These are phyloP conservation scores for Fomitopsis pulvina DNA, from an alignment of 768 basidiomycete genomes.

Conservation along the genomic window DNA sequence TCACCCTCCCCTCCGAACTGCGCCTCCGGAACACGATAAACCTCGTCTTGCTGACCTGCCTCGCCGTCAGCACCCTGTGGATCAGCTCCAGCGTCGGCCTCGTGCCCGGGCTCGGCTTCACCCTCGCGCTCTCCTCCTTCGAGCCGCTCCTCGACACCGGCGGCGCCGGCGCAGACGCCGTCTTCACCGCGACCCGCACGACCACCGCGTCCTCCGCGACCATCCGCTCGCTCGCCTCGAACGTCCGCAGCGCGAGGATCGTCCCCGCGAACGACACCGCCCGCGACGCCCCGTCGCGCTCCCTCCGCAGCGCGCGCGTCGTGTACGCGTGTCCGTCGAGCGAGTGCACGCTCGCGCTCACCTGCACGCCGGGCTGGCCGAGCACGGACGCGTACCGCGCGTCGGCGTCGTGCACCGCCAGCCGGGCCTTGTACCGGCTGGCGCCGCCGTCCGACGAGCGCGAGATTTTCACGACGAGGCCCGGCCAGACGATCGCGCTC, in stretches of 20 bases:
- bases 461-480: not conserved
- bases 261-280: conserved; percentile 3
- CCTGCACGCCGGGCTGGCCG: not conserved
- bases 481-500: conserved; percentile 1
- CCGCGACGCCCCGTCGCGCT: conserved; percentile 2
- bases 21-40: conserved; percentile 7
- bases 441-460: not conserved
- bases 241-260: conserved; percentile 2
- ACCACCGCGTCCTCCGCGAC: conserved; percentile 5
- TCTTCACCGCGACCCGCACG: conserved; percentile 3
- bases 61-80: conserved; percentile 4
- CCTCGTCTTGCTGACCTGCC: not conserved
- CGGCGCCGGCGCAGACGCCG: not conserved
- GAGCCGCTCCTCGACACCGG: not conserved
- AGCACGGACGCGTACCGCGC: not conserved
- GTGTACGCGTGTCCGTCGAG: not conserved
- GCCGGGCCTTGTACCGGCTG: not conserved
- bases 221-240: conserved; percentile 2
- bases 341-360: not conserved
- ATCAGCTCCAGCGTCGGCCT: conserved; percentile 7
- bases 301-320: not conserved
- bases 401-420: not conserved
- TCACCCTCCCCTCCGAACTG: conserved; percentile 3
- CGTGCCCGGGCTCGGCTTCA: not conserved
- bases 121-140: not conserved